phyloP scores from a whole-genome alignment of 208 protist genomes.

The Acanthamoeba triangularis region DNA sequence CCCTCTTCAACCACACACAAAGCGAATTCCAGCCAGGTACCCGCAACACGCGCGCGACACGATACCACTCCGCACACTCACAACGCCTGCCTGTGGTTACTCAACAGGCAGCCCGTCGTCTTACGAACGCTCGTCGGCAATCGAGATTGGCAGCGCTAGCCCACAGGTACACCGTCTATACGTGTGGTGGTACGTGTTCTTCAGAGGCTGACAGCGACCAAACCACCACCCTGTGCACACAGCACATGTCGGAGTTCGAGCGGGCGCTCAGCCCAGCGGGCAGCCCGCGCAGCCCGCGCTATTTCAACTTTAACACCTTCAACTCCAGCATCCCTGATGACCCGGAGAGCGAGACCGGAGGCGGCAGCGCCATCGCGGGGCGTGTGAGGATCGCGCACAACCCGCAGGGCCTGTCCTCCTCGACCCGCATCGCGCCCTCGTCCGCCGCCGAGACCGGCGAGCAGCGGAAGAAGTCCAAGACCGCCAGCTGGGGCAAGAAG shows the following conservation, averaged over 20 bases:
- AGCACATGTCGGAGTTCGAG: not conserved
- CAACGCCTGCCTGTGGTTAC: no score
- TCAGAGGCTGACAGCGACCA: not conserved
- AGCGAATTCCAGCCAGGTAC: not conserved
- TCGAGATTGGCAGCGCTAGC: not conserved
- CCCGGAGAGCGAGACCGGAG: not conserved
- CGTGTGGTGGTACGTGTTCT: not conserved
- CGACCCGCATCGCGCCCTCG: not conserved
- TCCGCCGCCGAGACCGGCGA: not conserved
- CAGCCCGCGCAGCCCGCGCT: not conserved
- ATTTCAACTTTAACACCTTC: not conserved
- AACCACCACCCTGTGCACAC: not conserved
- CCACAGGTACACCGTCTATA: not conserved
- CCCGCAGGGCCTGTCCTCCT: not conserved
- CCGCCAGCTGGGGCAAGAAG: conserved; percentile 60
- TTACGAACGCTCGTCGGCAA: not conserved
- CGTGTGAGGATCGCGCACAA: not conserved
- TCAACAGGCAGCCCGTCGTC: not conserved
- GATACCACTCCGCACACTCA: no score
- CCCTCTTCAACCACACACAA: not conserved
- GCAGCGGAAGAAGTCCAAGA: conserved; percentile 48
- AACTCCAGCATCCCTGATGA: not conserved
- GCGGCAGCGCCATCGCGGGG: not conserved
- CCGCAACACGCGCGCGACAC: no score
- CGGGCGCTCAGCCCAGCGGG: not conserved